Conservation (phyloP, 1,139 yeast genomes). For the Hansenula sp. region DNA sequence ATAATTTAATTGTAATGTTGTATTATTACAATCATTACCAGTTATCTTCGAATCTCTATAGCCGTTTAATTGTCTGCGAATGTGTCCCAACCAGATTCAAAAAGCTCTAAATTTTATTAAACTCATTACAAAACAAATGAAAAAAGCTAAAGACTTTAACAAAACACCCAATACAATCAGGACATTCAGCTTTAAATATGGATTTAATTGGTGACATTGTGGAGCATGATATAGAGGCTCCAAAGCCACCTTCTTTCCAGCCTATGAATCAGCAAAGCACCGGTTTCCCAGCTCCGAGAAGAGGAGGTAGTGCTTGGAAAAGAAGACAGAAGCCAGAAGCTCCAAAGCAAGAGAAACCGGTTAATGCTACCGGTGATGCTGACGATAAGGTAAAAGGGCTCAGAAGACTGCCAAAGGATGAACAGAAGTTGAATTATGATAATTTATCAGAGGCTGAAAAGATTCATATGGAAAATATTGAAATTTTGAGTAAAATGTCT, state of each 20-base stretch:
- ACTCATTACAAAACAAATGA: too few species aligned
- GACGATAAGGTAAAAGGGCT: conserved; percentile 19
- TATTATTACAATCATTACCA: too few species aligned
- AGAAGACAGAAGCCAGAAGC: conserved; percentile 31
- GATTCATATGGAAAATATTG: conserved; percentile 75
- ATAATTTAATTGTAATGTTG: too few species aligned
- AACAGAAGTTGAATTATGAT: conserved; percentile 16
- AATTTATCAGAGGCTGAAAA: conserved; percentile 57
- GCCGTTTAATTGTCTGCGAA: too few species aligned
- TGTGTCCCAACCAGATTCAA: too few species aligned
- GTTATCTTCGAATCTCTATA: too few species aligned
- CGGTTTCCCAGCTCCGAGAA: conserved; percentile 45
- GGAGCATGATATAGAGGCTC: conserved; percentile 50
- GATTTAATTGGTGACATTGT: conserved; percentile 74
- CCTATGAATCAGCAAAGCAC: conserved; percentile 8
- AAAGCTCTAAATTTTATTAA: too few species aligned
- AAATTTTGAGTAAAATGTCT: conserved; percentile 58
- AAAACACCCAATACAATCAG: too few species aligned
- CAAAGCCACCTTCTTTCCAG: conserved; percentile 26
- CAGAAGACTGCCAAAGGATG: conserved; percentile 17
- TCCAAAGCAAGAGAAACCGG: conserved; percentile 18
- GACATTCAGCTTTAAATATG: too few species aligned
- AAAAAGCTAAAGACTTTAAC: too few species aligned
- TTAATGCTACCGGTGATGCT: conserved; percentile 7
- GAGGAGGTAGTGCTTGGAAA: conserved; percentile 36